phyloP scores from a whole-genome alignment of 1,284 basidiomycete genomes.

The Cryptococcus jaspeensis region DNA sequence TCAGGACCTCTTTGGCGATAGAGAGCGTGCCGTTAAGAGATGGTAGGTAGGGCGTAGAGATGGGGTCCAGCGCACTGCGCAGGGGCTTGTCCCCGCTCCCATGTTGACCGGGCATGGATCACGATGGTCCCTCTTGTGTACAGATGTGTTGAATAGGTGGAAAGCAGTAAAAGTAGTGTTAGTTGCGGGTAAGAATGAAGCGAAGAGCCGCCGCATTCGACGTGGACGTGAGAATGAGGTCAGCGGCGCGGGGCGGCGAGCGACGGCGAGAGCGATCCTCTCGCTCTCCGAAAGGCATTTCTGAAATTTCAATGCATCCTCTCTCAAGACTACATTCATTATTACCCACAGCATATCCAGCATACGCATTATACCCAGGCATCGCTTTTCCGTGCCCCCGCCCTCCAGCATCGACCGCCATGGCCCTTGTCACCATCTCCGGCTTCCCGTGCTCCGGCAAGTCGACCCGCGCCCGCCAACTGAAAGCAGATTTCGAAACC shows the following conservation, averaged over 20 bases:
- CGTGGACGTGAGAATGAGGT: conserved; percentile 4
- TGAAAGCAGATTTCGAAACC: conserved; percentile 62
- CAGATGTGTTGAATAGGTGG: not conserved
- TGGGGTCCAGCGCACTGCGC: conserved; percentile 37
- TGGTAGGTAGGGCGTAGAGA: conserved; percentile 31
- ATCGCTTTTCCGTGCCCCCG: not conserved
- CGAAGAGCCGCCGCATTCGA: too few relatives aligned
- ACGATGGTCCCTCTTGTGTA: not conserved
- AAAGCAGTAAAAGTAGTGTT: not conserved
- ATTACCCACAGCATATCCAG: not conserved
- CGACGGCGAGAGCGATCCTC: not conserved
- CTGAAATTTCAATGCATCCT: conserved; percentile 1
- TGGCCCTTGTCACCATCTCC: conserved; percentile 93
- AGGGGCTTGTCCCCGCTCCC: conserved; percentile 20
- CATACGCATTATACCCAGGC: conserved; percentile 1
- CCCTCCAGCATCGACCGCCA: conserved; percentile 43
- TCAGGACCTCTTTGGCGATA: conserved; percentile 48
- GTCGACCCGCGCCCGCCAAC: conserved; percentile 66
- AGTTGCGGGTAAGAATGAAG: not conserved
- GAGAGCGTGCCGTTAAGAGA: conserved; percentile 35
- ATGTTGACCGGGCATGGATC: conserved; percentile 4
- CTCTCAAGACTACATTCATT: not conserved
- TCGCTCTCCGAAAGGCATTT: too few relatives aligned
- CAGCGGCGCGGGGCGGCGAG: conserved; percentile 6
- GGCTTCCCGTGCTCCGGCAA: conserved; percentile 90